Base-by-base conservation (phyloP, 2,329 filamentous ascomycete species). In the Ciborinia camelliae region DNA sequence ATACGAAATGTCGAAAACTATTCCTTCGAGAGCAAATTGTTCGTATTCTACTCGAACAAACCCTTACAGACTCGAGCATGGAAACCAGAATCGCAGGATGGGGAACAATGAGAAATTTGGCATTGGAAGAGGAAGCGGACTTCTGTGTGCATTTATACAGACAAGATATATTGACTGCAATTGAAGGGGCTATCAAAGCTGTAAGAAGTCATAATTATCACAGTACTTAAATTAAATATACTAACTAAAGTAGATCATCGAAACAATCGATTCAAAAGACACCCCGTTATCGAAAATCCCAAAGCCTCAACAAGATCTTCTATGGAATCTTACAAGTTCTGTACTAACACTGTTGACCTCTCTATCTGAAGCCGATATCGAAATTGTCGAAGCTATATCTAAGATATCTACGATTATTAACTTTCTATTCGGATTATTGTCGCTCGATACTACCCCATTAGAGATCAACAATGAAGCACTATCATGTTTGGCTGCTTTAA, bases 41-140 rank as follows among this genome's bases (percentile, higher is more conserved):
- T 51, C 82, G 82, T 70, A 83, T 84, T 61, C 74, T 90, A 51
- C 80, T 90, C 66, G 85, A 81, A 39, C 84, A 89, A 77, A 88
- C 85, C 37, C 76, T 90, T 64, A 86, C 85, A 30, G 87, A 90
- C 72, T 77, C 81, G 45, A 84, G 81, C 65, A 78, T 88, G 61
- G 86, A 89, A 75, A 86, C 85, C 70, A 81, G 84, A 55, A 84
- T 86, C 51, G 84, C 86, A 26, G 87, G 86, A n/a, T 90, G 87
- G 87, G 82, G 84, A 15, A 87, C 89, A 68, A 77, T 90, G 61
- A 81, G 82, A 68, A 81, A 85, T 50, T 78, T 90, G 62, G 84
- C 82, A 2, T 78, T 84, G 67, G 83, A 88, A 71, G 87, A 90
- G 73, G 86, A 88, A 70, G 78, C 82, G 15, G 87, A 89, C 71